Base-by-base conservation (phyloP, 1,139 yeast genomes). In the Torulaspora globosa region DNA sequence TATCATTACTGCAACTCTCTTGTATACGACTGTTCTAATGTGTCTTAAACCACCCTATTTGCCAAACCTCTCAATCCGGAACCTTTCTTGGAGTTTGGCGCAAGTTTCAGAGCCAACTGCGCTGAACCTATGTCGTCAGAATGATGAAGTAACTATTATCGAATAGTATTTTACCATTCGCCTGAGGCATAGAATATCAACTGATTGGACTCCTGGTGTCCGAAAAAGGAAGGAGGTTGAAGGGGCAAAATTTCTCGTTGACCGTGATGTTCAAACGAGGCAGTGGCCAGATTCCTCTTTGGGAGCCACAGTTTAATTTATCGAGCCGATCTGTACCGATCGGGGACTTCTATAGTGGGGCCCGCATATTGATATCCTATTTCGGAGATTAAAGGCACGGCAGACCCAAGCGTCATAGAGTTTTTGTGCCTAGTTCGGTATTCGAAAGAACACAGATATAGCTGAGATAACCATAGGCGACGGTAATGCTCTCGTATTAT, bases 221-320 rank as follows among this genome's bases (percentile, higher is more conserved):
- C 34, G 27, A 29, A 37, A 37, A 30, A 37, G 41, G 35, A 37
- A 37, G 30, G 35, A 21, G 16, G n/a, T n/a, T 14, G 28, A 37
- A 23, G 41, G 41, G 29, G 28, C 14, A n/a, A 3, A 10, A 1
- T 21, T 21, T 21, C 6, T 19, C 14, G 41, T 27, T n/a, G 18
- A 12, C 18, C 19, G 16, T 18, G 29, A 37, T 4, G 18, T 1
- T 4, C 16, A 15, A 16, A 28, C 14, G 14, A n/a, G n/a, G 30
- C 38, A 14, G 7, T 19, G 10, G 1, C 8, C 7, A 18, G 5
- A 10, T 21, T 6, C 35, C 34, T 14, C 2, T 29, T 37, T 37
- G 29, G 40, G 28, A 23, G 10, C 9, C 5, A 9, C 11, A 8
- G 10, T 7, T 10, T 12, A 18, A 16, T 10, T 2, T 11, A 8